Percentiles rank a stretch among this genome's conserved stretches.
Evolutionary conservation across 441 rosid genomes (phyloP).

Genomic region (Cnidoscolus chayamansa): DNA sequence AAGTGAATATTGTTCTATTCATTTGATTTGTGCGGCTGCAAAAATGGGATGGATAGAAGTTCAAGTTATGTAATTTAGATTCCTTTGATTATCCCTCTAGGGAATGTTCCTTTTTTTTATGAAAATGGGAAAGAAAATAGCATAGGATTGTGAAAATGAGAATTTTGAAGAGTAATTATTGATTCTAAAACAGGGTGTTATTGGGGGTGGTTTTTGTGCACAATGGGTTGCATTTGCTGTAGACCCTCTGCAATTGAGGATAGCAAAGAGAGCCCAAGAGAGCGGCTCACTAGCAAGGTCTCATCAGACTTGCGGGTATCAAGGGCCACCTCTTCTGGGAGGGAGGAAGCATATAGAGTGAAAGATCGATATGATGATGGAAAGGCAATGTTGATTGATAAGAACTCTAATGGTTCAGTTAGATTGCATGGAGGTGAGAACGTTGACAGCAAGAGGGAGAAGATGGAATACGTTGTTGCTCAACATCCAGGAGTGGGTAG

Average conservation of each 20-base stretch:
- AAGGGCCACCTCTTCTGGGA: conserved; percentile 65
- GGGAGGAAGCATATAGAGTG: conserved; percentile 57
- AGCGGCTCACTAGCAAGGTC: conserved; percentile 54
- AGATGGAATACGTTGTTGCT: conserved; percentile 47
- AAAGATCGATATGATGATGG: conserved; percentile 66
- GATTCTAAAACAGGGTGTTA: conserved; percentile 30
- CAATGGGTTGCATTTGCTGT: conserved; percentile 82
- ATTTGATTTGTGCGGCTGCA: conserved; percentile 8
- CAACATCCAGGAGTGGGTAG: conserved; percentile 63
- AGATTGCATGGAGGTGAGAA: conserved; percentile 49
- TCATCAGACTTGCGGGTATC: conserved; percentile 57
- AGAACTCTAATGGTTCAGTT: conserved; percentile 58
- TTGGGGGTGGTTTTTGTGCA: conserved; percentile 43
- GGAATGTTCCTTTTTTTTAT: conserved; percentile 16
- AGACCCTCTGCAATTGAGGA: conserved; percentile 88
- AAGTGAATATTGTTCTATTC: conserved; percentile 16
- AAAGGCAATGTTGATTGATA: conserved; percentile 54
- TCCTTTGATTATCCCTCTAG: conserved; percentile 11
- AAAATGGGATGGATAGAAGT: conserved; percentile 18
- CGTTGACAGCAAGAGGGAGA: conserved; percentile 68
- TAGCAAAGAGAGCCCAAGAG: conserved; percentile 81
- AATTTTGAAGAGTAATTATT: conserved; percentile 29
- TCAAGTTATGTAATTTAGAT: conserved; percentile 13
- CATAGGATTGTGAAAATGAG: conserved; percentile 23
- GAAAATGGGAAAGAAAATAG: conserved; percentile 26